Evolutionary conservation across 2,329 filamentous ascomycete genomes (phyloP).

Genomic region (Fonsecaea monophora): DNA sequence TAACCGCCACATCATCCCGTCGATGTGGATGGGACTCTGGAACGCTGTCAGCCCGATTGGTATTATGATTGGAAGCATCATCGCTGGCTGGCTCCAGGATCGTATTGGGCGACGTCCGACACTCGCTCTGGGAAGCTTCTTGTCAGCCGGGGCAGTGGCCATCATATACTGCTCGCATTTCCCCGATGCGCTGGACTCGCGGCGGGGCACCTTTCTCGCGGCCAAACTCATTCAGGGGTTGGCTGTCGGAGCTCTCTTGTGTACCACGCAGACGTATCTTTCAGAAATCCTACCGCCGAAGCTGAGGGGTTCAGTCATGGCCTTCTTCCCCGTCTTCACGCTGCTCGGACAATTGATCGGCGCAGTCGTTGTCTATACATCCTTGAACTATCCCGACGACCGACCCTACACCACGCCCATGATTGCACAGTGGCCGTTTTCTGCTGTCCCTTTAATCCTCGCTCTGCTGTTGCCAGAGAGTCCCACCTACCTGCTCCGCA

Average conservation of each 20-base stretch:
- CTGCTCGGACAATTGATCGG: slow-evolving; percentile 59
- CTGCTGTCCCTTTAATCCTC: slow-evolving; percentile 52
- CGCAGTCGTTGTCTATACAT: slow-evolving; percentile 49
- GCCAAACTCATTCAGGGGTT: slow-evolving; percentile 57
- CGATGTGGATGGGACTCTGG: slow-evolving; percentile 56
- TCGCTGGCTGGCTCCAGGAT: slow-evolving; percentile 52
- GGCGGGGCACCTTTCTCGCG: slow-evolving; percentile 52
- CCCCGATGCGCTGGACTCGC: slow-evolving; percentile 38
- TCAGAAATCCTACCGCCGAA: slow-evolving; percentile 58
- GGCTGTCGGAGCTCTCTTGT: slow-evolving; percentile 55
- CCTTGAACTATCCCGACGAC: slow-evolving; percentile 39
- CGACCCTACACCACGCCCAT: slow-evolving; percentile 44
- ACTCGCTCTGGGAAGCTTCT: slow-evolving; percentile 47
- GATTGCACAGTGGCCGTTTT: slow-evolving; percentile 51
- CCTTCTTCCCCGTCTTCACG: slow-evolving; percentile 59
- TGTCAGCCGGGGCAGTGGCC: slow-evolving; percentile 50
- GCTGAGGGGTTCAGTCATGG: slow-evolving; percentile 57
- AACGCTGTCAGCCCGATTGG: slow-evolving; percentile 50
- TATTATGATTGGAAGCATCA: slow-evolving; percentile 48
- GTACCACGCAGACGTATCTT: slow-evolving; percentile 56
- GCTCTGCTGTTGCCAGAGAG: slow-evolving; percentile 59
- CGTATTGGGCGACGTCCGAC: slow-evolving; percentile 49
- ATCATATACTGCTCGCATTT: slow-evolving; percentile 47
- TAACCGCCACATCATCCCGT: slow-evolving; percentile 49
- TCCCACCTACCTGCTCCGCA: slow-evolving; percentile 58